Base-by-base conservation (phyloP, 2,329 filamentous ascomycete species). In the Aspergillus persii region DNA sequence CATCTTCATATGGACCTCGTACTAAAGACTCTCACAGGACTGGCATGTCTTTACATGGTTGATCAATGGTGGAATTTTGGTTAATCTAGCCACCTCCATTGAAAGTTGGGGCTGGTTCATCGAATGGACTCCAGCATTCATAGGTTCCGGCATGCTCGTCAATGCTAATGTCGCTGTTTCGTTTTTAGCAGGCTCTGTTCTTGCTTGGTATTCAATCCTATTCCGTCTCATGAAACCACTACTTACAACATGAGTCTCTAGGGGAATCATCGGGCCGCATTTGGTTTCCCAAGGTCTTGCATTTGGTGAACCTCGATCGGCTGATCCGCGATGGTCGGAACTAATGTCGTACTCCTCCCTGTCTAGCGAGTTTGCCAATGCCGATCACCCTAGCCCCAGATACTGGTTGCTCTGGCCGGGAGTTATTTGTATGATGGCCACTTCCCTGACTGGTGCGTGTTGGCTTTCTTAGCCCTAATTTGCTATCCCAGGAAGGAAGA, bases 31-130 rank as follows among this genome's bases (percentile, higher is more conserved):
- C 4, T 2, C 7, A 53, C 18, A 57, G 55, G 50, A 57, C 26
- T 57, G 55, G 55, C 50, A 57, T 52, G 11, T 47, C 7, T 57
- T 57, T 33, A 57, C 55, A 3, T 57, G 55, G 55, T 15, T 57
- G 12, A 41, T 52, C 6, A 48, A 15, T 4, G 41, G 15, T 4
- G 55, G 50, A 5, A n/a, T 57, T 5, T n/a, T 52, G 12, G 55
- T 47, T 3, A 33, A 33, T 27, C n/a, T 27, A 6, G 55, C 50
- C 26, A 50, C 46, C 18, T 46, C 50, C 1, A 46, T 57, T 7
- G 55, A 57, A 46, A 57, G 55, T 50, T 57, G 55, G 55, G 55
- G 50, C 8, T 57, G 55, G 55, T 57, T 48, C 15, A 49, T 57
- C 27, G 55, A 57, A 44, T 57, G 55, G 55, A 57, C 55, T 2